Base-by-base conservation (phyloP, 805 yeast genomes). In the Ogataea degrootiae region DNA sequence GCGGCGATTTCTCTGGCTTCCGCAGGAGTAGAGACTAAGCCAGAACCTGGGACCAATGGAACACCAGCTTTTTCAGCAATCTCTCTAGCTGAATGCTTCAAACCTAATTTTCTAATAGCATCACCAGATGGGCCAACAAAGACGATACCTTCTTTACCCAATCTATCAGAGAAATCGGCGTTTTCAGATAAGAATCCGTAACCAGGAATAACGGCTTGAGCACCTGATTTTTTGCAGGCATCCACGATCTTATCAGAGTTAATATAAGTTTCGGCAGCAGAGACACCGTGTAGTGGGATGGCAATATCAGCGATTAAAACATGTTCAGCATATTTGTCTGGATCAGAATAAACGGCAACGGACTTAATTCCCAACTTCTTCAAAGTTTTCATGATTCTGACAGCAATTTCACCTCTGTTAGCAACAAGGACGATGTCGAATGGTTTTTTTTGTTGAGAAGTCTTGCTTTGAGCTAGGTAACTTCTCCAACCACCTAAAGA, bases 41-140 rank as follows among this genome's bases (percentile, higher is more conserved):
- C 95, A 15, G 97, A 87, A 43, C 99, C 99, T n/a, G 99, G 98
- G 49, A 91, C 97, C 49, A 94, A 74, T 6, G 99, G 99, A 43
- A 92, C 98, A 39, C 84, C 83, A n/a, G 98, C 98, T 41, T 75
- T 75, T 55, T 77, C 79, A 21, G 99, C 99, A 54, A 94, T 88
- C 62, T 83, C 94, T 70, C 98, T 82, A 8, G 99, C 99, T 42
- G 97, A 90, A 65, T 94, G 99, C 72, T 92, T 92, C 56, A 94
- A 76, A 41, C 99, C 99, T 43, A 92, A 76, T 59, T 83, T 82
- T 65, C 96, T 77, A 61, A 92, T 94, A 9, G 96, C 91, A 51
- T 87, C 90, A 44, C 97, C 97, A 15, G 92, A 76, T 16, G 99
- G 99, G n/a, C 99, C 99, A 40, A 92, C 95, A 69, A 92, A 92